Conservation (phyloP, 192 early-diverging fungal species). For the Haplosporangium gracile region DNA sequence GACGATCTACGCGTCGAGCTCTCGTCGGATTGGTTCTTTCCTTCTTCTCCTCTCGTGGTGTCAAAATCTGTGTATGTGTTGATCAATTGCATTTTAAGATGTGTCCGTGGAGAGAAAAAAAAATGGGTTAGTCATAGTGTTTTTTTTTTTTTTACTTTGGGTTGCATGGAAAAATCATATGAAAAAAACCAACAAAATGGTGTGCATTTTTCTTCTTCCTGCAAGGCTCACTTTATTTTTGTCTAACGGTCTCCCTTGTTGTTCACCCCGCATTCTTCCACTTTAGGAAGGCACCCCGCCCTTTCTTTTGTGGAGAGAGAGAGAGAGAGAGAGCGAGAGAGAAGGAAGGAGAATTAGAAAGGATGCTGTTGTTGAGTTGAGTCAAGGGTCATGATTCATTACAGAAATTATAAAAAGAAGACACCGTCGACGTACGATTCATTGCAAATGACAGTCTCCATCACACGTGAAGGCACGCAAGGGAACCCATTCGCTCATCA, state of each 20-base stretch:
- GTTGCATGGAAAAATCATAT: neutral
- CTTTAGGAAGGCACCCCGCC: neutral
- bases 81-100: neutral
- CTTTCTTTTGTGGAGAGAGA: neutral
- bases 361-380: neutral
- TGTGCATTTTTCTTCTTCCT: neutral
- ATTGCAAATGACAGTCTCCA: neutral
- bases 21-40: neutral
- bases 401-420: neutral
- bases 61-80: neutral
- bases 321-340: neutral
- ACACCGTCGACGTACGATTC: neutral
- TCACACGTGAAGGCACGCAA: neutral
- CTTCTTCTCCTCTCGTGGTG: neutral
- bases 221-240: neutral
- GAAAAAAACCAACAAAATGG: neutral
- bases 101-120: neutral
- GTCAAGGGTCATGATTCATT: neutral
- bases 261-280: slow-evolving; percentile 6
- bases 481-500: neutral
- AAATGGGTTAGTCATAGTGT: neutral
- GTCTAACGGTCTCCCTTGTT: neutral
- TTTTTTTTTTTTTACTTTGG: neutral
- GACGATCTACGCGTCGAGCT: neutral
- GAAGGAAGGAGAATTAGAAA: neutral